A percentile compares a stretch with the other conserved stretches of the same genome.
These are phyloP conservation scores for Nicotiana otophora DNA, from an alignment of 257 asterid genomes.

Conservation along the genomic window DNA sequence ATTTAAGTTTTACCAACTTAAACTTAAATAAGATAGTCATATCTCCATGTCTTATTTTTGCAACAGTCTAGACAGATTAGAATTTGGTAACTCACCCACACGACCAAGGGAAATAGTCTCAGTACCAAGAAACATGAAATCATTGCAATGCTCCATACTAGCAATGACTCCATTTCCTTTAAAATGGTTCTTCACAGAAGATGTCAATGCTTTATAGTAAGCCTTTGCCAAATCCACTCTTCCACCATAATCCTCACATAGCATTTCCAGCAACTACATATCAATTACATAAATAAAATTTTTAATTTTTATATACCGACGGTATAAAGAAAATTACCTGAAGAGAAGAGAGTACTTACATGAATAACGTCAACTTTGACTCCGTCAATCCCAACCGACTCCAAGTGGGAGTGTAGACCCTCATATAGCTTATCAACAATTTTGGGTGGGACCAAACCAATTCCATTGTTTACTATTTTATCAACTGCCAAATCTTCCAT, in stretches of 20 bases:
- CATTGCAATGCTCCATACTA: constrained; percentile 97
- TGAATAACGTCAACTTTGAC: constrained; percentile 95
- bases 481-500: constrained; percentile 98
- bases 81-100: constrained; percentile 46
- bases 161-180: constrained; percentile 96
- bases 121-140: constrained; percentile 92
- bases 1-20: not conserved
- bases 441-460: constrained; percentile 85
- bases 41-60: not conserved
- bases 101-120: constrained; percentile 83
- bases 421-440: constrained; percentile 54
- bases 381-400: constrained; percentile 83
- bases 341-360: constrained; percentile 26
- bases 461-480: constrained; percentile 82
- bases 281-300: not conserved
- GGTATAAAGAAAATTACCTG: not conserved
- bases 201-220: constrained; percentile 61
- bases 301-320: not conserved
- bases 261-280: constrained; percentile 69
- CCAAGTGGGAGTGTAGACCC: constrained; percentile 82
- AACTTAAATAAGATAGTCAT: too few relatives aligned
- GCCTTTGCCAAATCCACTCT: constrained; percentile 87
- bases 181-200: constrained; percentile 72
- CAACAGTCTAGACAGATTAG: not conserved
- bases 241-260: constrained; percentile 84